These are phyloP conservation scores for Biscutella laevigata DNA, from an alignment of 441 rosid species.

Conservation along the genomic window DNA sequence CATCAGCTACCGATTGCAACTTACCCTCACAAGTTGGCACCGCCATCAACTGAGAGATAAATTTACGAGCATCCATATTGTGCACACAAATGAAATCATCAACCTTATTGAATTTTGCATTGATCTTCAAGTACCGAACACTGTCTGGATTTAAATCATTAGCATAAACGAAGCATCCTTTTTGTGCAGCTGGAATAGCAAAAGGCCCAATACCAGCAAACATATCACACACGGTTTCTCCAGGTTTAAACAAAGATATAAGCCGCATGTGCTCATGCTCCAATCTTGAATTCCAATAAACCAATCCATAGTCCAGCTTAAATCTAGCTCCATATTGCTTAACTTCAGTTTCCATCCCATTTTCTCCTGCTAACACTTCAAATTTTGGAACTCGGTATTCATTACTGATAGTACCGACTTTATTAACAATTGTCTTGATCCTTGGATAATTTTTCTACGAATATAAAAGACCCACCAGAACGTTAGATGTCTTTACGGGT, in stretches of 20 bases:
- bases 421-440: constrained; percentile 79
- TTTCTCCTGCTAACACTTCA: constrained; percentile 83
- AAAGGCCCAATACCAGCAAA: constrained; percentile 96
- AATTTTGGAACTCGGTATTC: constrained; percentile 92
- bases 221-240: constrained; percentile 87
- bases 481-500: constrained; percentile 3
- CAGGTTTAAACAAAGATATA: constrained; percentile 60
- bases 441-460: constrained; percentile 85
- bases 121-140: constrained; percentile 64
- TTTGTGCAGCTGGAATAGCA: constrained; percentile 89
- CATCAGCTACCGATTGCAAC: constrained; percentile 29
- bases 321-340: constrained; percentile 91
- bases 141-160: constrained; percentile 89
- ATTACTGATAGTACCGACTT: constrained; percentile 73
- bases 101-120: constrained; percentile 80
- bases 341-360: constrained; percentile 74
- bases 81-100: constrained; percentile 45
- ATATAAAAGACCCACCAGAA: constrained; percentile 1
- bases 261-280: constrained; percentile 87
- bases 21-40: constrained; percentile 34
- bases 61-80: constrained; percentile 88
- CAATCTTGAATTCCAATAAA: constrained; percentile 92
- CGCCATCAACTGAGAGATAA: constrained; percentile 50
- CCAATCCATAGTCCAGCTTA: constrained; percentile 78
- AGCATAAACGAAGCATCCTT: constrained; percentile 81